Evolutionary conservation across 495 filamentous ascomycete species (phyloP).

Genomic region (Melanomma pulvis-pyrius): DNA sequence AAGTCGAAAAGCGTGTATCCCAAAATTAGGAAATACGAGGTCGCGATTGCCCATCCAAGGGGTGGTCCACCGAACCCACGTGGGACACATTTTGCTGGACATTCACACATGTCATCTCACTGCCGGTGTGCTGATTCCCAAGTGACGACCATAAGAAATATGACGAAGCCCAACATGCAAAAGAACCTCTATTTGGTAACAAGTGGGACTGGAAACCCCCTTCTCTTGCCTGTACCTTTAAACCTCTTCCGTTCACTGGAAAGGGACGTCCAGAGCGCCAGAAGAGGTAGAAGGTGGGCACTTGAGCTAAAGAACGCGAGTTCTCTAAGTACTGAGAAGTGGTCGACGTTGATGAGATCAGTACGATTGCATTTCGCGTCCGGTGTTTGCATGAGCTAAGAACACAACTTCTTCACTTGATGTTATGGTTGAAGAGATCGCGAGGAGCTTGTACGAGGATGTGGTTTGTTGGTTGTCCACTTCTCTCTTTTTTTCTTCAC

Average conservation of each 20-base stretch:
- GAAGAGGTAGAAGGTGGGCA: conserved; percentile 9
- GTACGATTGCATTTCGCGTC: no score
- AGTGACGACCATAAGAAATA: background rate
- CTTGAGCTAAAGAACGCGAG: conserved; percentile 15
- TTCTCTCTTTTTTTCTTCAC: no score
- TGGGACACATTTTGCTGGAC: conserved; percentile 6
- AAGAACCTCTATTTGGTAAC: conserved; percentile 1
- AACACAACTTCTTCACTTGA: background rate
- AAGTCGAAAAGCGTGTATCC: background rate
- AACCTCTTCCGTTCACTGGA: background rate
- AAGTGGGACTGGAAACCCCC: background rate
- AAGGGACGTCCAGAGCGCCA: background rate
- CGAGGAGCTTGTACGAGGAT: no score
- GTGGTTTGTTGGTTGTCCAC: no score
- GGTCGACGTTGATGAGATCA: conserved; percentile 12
- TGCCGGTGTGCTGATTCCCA: background rate
- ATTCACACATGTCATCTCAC: conserved; percentile 6
- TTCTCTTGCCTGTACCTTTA: background rate
- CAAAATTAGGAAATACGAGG: background rate
- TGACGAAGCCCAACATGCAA: background rate
- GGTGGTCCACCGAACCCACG: background rate
- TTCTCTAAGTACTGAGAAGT: conserved; percentile 3
- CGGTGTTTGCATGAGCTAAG: background rate
- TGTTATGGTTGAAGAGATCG: no score
- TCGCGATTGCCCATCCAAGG: conserved; percentile 1